Percentiles rank a stretch among this genome's conserved stretches.
Evolutionary conservation across 2,329 filamentous ascomycete species (phyloP).

Genomic region (Sporothrix curviconia): DNA sequence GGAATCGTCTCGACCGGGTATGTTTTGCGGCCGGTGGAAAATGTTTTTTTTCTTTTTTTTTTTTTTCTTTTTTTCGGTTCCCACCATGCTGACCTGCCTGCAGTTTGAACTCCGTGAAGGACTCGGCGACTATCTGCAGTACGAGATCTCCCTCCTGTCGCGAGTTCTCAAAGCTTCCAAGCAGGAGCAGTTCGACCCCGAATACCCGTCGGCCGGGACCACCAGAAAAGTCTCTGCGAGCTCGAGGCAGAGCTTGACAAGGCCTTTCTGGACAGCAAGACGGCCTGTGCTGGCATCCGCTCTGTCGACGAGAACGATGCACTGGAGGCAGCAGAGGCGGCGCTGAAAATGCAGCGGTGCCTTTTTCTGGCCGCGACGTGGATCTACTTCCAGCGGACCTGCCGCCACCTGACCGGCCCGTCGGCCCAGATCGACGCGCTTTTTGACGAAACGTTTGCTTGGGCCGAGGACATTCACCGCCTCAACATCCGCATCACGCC

Average conservation of each 20-base stretch:
- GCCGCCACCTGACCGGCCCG: conserved; percentile 12
- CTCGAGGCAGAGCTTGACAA: neutral
- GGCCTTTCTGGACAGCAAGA: neutral
- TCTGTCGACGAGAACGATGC: neutral
- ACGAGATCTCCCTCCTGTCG: conserved; percentile 6
- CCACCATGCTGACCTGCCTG: no score
- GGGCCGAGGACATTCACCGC: neutral
- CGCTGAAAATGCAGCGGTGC: conserved; percentile 9
- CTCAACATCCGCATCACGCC: conserved; percentile 9
- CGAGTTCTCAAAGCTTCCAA: conserved; percentile 1
- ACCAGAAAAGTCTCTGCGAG: neutral
- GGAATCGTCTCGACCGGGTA: neutral
- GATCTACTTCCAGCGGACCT: conserved; percentile 16
- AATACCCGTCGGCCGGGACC: neutral
- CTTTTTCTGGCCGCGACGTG: conserved; percentile 10
- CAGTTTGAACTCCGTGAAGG: neutral
- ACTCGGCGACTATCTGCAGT: conserved; percentile 5
- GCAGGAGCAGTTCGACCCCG: neutral
- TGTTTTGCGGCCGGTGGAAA: neutral
- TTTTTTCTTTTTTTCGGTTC: no score
- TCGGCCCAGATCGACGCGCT: neutral
- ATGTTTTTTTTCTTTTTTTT: no score
- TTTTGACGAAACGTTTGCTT: conserved; percentile 3
- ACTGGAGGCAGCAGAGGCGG: neutral
- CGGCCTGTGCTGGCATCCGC: neutral